These are phyloP conservation scores for Myrica gale DNA, from an alignment of 306 rosid genomes.

Conservation along the genomic window DNA sequence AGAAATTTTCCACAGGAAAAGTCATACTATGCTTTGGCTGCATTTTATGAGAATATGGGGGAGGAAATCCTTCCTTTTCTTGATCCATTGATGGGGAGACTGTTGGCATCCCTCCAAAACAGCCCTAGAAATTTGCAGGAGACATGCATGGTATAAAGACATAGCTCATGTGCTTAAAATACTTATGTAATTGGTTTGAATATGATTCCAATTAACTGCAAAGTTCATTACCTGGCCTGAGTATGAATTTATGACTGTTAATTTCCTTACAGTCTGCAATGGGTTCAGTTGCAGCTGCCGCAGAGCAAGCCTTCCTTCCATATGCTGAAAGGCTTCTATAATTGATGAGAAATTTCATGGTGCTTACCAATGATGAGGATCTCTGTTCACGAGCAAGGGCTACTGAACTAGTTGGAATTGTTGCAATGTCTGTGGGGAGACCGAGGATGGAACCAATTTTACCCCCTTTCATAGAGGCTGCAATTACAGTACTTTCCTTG, in stretches of 20 bases:
- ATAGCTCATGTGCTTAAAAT: conserved; percentile 25
- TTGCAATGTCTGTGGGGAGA: conserved; percentile 97
- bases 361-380: conserved; percentile 85
- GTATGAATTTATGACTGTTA: conserved; percentile 21
- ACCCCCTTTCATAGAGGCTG: conserved; percentile 90
- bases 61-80: conserved; percentile 94
- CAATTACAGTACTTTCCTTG: conserved; percentile 67
- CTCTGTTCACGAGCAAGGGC: conserved; percentile 96
- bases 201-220: not conserved
- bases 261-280: conserved; percentile 82
- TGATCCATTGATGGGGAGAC: conserved; percentile 88
- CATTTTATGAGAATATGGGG: conserved; percentile 98
- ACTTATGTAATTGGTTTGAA: conserved; percentile 17
- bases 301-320: conserved; percentile 93
- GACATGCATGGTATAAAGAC: conserved; percentile 87
- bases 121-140: conserved; percentile 87
- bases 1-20: conserved; percentile 61
- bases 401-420: conserved; percentile 95
- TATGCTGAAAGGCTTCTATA: conserved; percentile 95
- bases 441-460: conserved; percentile 84
- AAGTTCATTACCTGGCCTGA: conserved; percentile 17
- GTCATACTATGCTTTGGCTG: conserved; percentile 98
- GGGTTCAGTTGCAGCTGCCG: conserved; percentile 95
- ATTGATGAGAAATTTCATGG: conserved; percentile 91
- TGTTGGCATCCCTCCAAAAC: conserved; percentile 78